A percentile compares a stretch with the other conserved stretches of the same genome.
Conservation (phyloP, 441 rosid species). For the Aleurites moluccanus region DNA sequence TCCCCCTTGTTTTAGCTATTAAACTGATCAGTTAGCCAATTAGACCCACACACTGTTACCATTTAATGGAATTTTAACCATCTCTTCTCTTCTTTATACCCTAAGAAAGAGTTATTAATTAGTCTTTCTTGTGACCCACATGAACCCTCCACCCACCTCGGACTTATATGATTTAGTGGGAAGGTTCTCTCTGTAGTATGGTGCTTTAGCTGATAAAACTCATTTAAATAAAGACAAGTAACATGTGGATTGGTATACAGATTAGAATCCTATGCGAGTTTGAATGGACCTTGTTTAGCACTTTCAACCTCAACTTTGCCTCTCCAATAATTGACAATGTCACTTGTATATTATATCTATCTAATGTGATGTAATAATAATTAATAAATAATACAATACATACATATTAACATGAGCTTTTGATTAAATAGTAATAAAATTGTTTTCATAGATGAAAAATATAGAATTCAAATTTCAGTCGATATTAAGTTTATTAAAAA, state of each 20-base stretch:
- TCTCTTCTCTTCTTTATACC: neutral
- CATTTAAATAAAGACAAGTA: constrained; percentile 28
- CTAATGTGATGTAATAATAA: neutral
- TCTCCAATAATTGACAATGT: constrained; percentile 49
- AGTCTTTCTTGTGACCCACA: constrained; percentile 23
- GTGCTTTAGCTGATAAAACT: constrained; percentile 15
- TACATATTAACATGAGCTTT: too few species aligned
- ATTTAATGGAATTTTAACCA: constrained; percentile 9
- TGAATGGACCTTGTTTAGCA: constrained; percentile 38
- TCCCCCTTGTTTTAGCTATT: neutral
- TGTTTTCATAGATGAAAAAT: too few species aligned
- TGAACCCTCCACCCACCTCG: constrained; percentile 36
- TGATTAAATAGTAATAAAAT: too few species aligned
- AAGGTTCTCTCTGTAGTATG: constrained; percentile 28
- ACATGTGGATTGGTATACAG: constrained; percentile 39
- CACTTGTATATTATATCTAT: constrained; percentile 2
- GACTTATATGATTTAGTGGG: constrained; percentile 34
- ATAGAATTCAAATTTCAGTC: too few species aligned
- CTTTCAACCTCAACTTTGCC: constrained; percentile 18
- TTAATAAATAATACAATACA: too few species aligned
- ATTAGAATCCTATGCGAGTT: constrained; percentile 57
- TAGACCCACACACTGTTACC: neutral
- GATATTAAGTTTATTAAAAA: too few species aligned
- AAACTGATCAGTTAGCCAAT: too few species aligned
- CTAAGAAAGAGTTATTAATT: neutral